These are phyloP conservation scores for Candida suzukii DNA, from an alignment of 805 yeast species.

Conservation along the genomic window DNA sequence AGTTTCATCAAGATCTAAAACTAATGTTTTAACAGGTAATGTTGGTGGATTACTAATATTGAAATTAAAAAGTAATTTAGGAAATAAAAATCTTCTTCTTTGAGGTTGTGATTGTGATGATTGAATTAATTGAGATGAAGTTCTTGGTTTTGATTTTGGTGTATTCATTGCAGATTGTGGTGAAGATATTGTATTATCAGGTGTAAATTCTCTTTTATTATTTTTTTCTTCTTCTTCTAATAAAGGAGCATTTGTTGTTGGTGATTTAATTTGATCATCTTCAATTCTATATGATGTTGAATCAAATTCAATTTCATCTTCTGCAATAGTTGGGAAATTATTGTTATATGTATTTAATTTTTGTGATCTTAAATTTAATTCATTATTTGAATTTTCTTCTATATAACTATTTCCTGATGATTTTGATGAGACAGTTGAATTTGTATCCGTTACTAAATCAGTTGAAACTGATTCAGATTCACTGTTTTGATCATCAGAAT, in stretches of 20 bases:
- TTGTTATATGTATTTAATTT: neutral
- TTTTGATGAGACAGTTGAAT: neutral
- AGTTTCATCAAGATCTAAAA: constrained; percentile 91
- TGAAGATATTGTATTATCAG: neutral
- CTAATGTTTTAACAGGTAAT: constrained; percentile 50
- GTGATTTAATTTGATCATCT: constrained; percentile 28
- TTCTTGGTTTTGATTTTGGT: neutral
- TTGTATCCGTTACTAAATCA: too few relatives aligned
- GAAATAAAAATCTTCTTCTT: constrained; percentile 25
- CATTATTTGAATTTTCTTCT: neutral
- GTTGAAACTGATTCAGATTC: too few relatives aligned
- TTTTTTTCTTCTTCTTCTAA: neutral
- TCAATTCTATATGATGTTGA: constrained; percentile 5
- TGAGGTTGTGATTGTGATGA: constrained; percentile 5
- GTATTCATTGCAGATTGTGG: neutral
- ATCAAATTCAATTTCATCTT: constrained; percentile 29
- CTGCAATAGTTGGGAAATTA: constrained; percentile 19
- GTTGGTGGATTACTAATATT: constrained; percentile 24
- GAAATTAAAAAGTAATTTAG: constrained; percentile 26
- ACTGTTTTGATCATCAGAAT: too few relatives aligned
- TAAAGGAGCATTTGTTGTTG: constrained; percentile 13
- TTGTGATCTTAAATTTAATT: constrained; percentile 1
- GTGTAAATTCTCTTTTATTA: neutral
- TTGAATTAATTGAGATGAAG: neutral
- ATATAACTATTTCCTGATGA: neutral